These are phyloP conservation scores for Ostreobium quekettii DNA, from an alignment of 139 green algal genomes.

Conservation along the genomic window DNA sequence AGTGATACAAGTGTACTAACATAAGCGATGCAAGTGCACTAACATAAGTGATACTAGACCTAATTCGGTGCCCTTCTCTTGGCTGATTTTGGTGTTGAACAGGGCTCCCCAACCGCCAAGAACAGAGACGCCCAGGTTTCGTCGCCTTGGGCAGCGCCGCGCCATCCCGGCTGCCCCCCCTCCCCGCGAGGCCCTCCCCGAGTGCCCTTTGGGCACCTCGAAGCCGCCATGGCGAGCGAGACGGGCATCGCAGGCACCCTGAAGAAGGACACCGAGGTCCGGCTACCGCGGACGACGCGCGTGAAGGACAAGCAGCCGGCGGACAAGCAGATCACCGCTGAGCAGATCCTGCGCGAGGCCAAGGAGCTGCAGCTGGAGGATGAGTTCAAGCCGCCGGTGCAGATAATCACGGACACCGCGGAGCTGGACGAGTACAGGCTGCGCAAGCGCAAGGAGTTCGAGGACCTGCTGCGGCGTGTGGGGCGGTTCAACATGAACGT, in stretches of 20 bases:
- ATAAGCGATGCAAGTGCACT: no score
- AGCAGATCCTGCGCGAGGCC: conserved; percentile 94
- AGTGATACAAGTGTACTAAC: no score
- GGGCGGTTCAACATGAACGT: conserved; percentile 76
- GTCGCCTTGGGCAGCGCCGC: no score
- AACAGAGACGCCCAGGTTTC: no score
- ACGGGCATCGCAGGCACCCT: conserved; percentile 25
- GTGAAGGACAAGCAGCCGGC: conserved; percentile 97
- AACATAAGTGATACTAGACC: no score
- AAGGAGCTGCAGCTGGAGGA: conserved; percentile 87
- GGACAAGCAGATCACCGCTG: conserved; percentile 88
- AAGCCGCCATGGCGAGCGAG: no score
- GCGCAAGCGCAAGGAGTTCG: conserved; percentile 88
- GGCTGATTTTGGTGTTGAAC: no score
- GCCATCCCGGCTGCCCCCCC: no score
- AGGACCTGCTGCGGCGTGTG: conserved; percentile 82
- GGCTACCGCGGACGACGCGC: conserved; percentile 49
- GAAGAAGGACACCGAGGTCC: conserved; percentile 42
- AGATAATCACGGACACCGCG: conserved; percentile 86
- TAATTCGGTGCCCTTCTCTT: no score
- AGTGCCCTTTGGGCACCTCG: no score
- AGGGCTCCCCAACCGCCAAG: no score
- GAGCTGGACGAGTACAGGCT: conserved; percentile 79
- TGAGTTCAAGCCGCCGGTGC: conserved; percentile 73
- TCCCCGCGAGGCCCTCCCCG: no score